Conservation (phyloP, 1,284 basidiomycete species). For the Xerocomus nothofagi region DNA sequence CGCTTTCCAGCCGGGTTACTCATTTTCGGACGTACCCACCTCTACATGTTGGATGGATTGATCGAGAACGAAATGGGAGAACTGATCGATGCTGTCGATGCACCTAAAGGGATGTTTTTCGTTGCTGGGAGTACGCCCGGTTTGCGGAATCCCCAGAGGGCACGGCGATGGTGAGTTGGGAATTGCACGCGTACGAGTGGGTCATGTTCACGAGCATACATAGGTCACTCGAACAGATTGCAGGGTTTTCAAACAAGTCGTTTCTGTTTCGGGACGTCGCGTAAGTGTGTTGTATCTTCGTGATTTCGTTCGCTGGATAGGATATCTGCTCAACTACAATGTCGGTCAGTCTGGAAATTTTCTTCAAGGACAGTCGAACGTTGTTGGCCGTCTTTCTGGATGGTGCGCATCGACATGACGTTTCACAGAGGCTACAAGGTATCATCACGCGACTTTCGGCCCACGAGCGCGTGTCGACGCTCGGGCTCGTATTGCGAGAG, state of each 20-base stretch:
- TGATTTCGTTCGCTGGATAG: slow-evolving; percentile 1
- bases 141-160: slow-evolving; percentile 72
- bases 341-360: slow-evolving; percentile 71
- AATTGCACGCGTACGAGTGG: slow-evolving; percentile 45
- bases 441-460: slow-evolving; percentile 43
- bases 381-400: slow-evolving; percentile 78
- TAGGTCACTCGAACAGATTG: slow-evolving; percentile 80
- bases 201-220: not conserved
- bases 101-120: slow-evolving; percentile 79
- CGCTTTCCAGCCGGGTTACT: slow-evolving; percentile 73
- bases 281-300: slow-evolving; percentile 45
- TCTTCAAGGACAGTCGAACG: slow-evolving; percentile 86
- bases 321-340: slow-evolving; percentile 5
- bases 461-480: slow-evolving; percentile 22
- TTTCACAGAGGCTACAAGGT: slow-evolving; percentile 59
- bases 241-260: slow-evolving; percentile 76
- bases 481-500: slow-evolving; percentile 28
- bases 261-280: slow-evolving; percentile 91
- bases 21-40: slow-evolving; percentile 80
- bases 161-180: slow-evolving; percentile 69
- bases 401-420: slow-evolving; percentile 61
- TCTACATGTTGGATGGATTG: slow-evolving; percentile 93
- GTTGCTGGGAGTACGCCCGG: slow-evolving; percentile 85
- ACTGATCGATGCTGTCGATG: slow-evolving; percentile 86
- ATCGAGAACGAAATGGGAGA: slow-evolving; percentile 87